Percentiles rank a stretch among this genome's conserved stretches.
Evolutionary conservation across 139 green algal genomes (phyloP).

Genomic region (Diplosphaera chodatii): DNA sequence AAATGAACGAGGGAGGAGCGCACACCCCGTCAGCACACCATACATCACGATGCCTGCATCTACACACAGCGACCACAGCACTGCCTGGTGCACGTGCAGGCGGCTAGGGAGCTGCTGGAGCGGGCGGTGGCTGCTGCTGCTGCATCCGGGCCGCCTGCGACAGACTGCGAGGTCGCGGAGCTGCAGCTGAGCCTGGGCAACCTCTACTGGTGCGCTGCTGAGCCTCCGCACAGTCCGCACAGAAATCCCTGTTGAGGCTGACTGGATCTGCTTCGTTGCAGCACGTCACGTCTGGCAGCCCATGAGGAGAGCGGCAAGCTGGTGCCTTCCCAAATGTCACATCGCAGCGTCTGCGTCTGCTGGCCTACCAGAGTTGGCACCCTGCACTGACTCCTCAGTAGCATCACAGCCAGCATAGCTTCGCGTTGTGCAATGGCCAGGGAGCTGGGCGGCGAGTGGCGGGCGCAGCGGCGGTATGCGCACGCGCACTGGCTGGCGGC

Average conservation of each 20-base stretch:
- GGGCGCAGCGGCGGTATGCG: conserved; percentile 7
- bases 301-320: too few relatives aligned
- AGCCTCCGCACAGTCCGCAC: too few relatives aligned
- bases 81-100: neutral
- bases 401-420: neutral
- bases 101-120: conserved; percentile 14
- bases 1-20: too few relatives aligned
- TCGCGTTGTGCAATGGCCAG: neutral
- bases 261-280: too few relatives aligned
- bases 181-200: conserved; percentile 28
- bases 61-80: neutral
- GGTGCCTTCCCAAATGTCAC: too few relatives aligned
- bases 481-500: conserved; percentile 26
- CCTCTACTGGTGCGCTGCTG: conserved; percentile 23
- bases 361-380: too few relatives aligned
- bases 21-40: too few relatives aligned
- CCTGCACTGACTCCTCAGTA: too few relatives aligned
- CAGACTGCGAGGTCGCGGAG: conserved; percentile 14
- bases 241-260: too few relatives aligned
- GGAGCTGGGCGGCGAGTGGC: conserved; percentile 19
- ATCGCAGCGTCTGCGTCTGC: too few relatives aligned
- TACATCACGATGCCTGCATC: neutral
- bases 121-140: conserved; percentile 3
- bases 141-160: neutral
- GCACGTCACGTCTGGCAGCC: too few relatives aligned